phyloP scores from a whole-genome alignment of 2,329 filamentous ascomycete genomes.

The Karstenula rhodostoma region DNA sequence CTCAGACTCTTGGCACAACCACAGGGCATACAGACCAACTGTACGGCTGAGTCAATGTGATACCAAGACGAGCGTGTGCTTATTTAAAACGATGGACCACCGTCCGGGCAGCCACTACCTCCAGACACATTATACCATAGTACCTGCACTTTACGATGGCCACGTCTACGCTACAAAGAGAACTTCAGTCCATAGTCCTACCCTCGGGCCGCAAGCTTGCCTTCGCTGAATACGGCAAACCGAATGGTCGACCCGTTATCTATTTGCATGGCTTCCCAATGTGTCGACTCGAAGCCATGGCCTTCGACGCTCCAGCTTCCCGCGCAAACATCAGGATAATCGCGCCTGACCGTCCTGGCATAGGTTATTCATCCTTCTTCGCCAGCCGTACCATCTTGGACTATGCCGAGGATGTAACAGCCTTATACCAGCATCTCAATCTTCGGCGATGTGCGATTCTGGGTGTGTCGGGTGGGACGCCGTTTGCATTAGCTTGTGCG shows the following conservation, averaged over 20 bases:
- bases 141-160: not conserved
- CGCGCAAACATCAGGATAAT: conserved; percentile 11
- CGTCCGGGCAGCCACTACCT: not conserved
- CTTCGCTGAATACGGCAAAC: conserved; percentile 5
- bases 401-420: not conserved
- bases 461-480: conserved; percentile 2
- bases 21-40: not conserved
- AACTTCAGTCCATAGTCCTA: not conserved
- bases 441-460: not conserved
- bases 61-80: no score
- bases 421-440: not conserved
- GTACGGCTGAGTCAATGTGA: not conserved
- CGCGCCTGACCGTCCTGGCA: conserved; percentile 11
- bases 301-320: not conserved
- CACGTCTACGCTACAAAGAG: not conserved
- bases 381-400: not conserved
- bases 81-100: not conserved
- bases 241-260: conserved; percentile 4
- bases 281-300: conserved; percentile 4
- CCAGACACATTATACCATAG: not conserved
- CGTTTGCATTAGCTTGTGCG: conserved; percentile 2
- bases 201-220: conserved; percentile 1
- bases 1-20: not conserved
- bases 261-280: conserved; percentile 11
- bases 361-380: not conserved